Evolutionary conservation across 257 asterid species (phyloP), one percentile per base, ranked within the genome.

Genomic region (Echium plantagineum): DNA sequence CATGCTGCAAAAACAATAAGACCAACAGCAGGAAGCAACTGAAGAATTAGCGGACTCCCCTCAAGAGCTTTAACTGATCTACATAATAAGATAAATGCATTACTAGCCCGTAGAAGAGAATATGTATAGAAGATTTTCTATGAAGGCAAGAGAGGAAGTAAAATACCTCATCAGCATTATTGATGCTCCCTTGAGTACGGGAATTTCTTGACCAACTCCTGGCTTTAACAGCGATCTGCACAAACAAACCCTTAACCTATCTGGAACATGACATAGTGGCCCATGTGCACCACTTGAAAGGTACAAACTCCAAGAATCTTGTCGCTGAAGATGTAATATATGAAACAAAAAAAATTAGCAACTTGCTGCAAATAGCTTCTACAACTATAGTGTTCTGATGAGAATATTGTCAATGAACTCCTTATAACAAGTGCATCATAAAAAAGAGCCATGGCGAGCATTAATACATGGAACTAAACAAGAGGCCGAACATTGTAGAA

Each of bases 141-240:
- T 49, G 48, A 10, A 58, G 52, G 38, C 6, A 47, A 57, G 42
- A 26, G 16, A n/a, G 47, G 9, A 28, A 26, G 32, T 24, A 16
- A 55, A 42, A 42, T 12, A 76, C 81, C 81, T 59, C 49, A 69
- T 69, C 38, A 70, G 38, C 30, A 72, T 58, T 16, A 56, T 49
- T 21, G 66, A 61, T 47, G 69, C 78, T 55, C 68, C 63, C 72
- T 69, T 69, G 61, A 72, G 58, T 62, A 65, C 64, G 51, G 63
- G 68, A 63, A 70, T 52, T 58, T 68, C 81, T 61, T 68, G 57
- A 30, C 72, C 78, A 62, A 72, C 73, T 19, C 76, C 63, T 18
- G 81, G 79, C 19, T 71, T 72, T 64, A 75, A 67, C 7, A 72
- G 15, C 59, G 81, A 66, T 28, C 58, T 78, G 66, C 84, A 78